phyloP scores from a whole-genome alignment of 2,329 filamentous ascomycete genomes.

The Fusarium sp. region DNA sequence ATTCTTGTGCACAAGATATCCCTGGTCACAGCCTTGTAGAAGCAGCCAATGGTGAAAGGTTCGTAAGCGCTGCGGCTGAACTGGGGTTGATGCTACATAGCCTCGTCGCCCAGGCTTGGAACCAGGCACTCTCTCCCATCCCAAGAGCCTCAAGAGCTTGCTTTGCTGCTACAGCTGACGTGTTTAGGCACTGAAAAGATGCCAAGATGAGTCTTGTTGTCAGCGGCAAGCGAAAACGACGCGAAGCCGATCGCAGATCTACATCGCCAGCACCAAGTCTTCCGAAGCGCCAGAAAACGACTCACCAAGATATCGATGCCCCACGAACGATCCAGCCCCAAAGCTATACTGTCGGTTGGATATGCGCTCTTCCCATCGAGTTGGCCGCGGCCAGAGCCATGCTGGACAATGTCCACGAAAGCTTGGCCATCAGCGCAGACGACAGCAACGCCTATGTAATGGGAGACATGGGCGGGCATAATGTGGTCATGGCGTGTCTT shows the following conservation, averaged over 20 bases:
- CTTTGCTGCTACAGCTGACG: background rate
- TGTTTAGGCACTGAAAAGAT: background rate
- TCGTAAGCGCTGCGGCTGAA: background rate
- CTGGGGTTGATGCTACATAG: background rate
- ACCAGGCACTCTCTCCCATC: background rate
- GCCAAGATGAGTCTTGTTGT: background rate
- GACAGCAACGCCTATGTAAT: conserved; percentile 28
- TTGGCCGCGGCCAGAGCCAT: conserved; percentile 23
- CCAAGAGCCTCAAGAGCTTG: background rate
- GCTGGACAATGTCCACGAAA: conserved; percentile 21
- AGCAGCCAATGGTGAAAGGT: background rate
- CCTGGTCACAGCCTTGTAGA: background rate
- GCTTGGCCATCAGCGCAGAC: background rate
- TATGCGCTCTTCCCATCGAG: conserved; percentile 31
- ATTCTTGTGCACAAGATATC: too few species aligned
- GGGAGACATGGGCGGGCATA: conserved; percentile 19
- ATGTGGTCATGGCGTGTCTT: conserved; percentile 17
- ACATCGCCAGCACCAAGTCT: background rate
- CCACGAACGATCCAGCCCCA: background rate
- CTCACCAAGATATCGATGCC: background rate
- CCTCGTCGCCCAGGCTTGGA: too few species aligned
- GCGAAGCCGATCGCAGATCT: background rate
- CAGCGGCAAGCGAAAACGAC: background rate
- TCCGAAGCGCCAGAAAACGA: background rate
- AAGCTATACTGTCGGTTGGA: conserved; percentile 31